Conservation (phyloP, 768 basidiomycete species). For the Dentipellis sp. region DNA sequence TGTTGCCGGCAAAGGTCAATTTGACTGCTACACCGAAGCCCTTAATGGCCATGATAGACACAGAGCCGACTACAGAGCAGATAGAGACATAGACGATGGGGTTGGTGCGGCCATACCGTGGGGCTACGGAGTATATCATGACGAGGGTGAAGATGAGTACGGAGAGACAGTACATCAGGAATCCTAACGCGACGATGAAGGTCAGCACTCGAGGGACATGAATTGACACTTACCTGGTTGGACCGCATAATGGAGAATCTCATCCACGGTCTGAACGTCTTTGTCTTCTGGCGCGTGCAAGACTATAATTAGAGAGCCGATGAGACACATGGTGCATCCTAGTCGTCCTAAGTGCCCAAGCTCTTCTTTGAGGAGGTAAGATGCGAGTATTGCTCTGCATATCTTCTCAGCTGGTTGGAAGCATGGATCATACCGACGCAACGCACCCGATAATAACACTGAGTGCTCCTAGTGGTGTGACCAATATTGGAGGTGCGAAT, state of each 20-base stretch:
- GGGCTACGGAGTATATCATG: conserved; percentile 83
- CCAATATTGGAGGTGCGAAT: conserved; percentile 94
- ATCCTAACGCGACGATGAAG: conserved; percentile 40
- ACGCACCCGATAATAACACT: conserved; percentile 93
- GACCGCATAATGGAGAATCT: conserved; percentile 87
- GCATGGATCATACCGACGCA: conserved; percentile 1
- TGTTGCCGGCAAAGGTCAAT: conserved; percentile 85
- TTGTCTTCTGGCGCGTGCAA: conserved; percentile 97
- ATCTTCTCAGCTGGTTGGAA: background rate
- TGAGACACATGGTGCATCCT: conserved; percentile 74
- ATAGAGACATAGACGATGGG: conserved; percentile 94
- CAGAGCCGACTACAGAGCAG: conserved; percentile 90
- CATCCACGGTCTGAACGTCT: conserved; percentile 84
- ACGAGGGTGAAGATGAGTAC: conserved; percentile 73
- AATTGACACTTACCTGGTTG: conserved; percentile 63
- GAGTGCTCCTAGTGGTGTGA: conserved; percentile 95
- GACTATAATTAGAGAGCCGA: conserved; percentile 91
- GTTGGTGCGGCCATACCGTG: conserved; percentile 78
- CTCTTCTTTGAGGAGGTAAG: conserved; percentile 87
- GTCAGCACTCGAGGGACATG: background rate
- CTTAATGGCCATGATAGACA: conserved; percentile 99
- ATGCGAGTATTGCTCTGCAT: conserved; percentile 82
- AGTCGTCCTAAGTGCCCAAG: conserved; percentile 87
- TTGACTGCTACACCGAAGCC: conserved; percentile 97
- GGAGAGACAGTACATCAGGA: conserved; percentile 83